Percentiles rank a stretch among this genome's conserved stretches.
Conservation (phyloP, 768 basidiomycete genomes). For the Suillus placidus region DNA sequence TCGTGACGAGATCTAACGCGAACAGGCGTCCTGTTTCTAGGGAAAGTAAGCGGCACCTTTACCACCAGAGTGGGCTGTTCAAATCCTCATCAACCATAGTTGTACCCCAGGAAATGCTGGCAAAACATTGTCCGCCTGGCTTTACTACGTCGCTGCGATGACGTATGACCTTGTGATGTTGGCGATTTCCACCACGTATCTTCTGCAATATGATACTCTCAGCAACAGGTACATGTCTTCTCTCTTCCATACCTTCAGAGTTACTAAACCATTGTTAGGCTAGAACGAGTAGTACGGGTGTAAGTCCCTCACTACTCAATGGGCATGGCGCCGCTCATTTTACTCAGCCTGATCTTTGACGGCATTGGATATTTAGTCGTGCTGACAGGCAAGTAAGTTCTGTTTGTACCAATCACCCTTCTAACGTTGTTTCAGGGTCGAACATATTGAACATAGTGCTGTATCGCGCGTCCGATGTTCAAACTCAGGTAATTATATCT, state of each 20-base stretch:
- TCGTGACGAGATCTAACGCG: not conserved
- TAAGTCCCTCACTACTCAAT: slow-evolving; percentile 15
- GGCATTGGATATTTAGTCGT: slow-evolving; percentile 64
- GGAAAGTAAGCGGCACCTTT: slow-evolving; percentile 35
- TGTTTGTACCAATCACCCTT: not conserved
- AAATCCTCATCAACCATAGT: slow-evolving; percentile 34
- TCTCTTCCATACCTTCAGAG: not conserved
- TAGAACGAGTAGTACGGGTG: slow-evolving; percentile 33
- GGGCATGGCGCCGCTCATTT: slow-evolving; percentile 13
- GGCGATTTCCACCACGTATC: slow-evolving; percentile 50
- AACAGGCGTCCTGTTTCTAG: slow-evolving; percentile 25
- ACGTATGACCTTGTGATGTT: slow-evolving; percentile 57
- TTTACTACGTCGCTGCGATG: slow-evolving; percentile 61
- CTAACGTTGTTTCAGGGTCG: slow-evolving; percentile 34
- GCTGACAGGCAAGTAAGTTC: slow-evolving; percentile 46
- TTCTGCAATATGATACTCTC: slow-evolving; percentile 47
- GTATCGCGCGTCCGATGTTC: slow-evolving; percentile 42
- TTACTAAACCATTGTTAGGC: slow-evolving; percentile 18
- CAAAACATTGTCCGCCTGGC: slow-evolving; percentile 49
- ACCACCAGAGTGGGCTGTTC: not conserved
- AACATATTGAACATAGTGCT: slow-evolving; percentile 57
- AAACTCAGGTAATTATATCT: slow-evolving; percentile 42
- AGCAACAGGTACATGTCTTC: slow-evolving; percentile 26
- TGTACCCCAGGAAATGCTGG: slow-evolving; percentile 45
- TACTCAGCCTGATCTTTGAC: slow-evolving; percentile 67